Base-by-base conservation (phyloP, 371 early-diverging fungal species). In the Lichtheimia ornata region DNA sequence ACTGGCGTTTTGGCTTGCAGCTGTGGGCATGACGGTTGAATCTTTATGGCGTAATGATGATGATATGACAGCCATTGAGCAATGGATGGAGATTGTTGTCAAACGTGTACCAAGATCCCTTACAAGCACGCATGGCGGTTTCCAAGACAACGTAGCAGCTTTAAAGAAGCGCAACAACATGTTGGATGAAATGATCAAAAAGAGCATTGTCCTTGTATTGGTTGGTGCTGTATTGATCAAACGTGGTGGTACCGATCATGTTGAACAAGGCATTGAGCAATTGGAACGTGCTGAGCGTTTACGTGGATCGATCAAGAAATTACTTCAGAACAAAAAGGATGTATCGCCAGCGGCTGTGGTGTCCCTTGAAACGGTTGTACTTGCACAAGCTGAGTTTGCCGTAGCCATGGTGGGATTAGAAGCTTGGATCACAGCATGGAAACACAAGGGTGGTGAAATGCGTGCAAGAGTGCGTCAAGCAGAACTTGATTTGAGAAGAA, bases 351-450 rank as follows among this genome's bases (percentile, higher is more conserved):
- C 22, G 24, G 9, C 17, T 17, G 42, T 43, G 12, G n/a, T 35
- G 5, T 44, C 35, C 35, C 45, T 77, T 1, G 81, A 77, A 47
- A 60, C 43, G 44, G 63, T 62, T 5, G 72, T 70, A 6, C 67
- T 73, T 59, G 61, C 69, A 2, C 43, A 69, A 2, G 73, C 77
- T 6, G 81, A 77, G 9, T 77, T 75, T 60, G 74, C 65, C 0
- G 74, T 76, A 4, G 66, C 66, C 4, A 57, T 75, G 18, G 59
- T 69, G 41, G 71, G 74, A 11, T 52, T 81, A 11, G 76, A 73
- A 41, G 70, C 77, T 0, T 81, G 81, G 77, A 64, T 81, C 22
- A 54, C 57, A 11, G 71, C 73, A 17, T 71, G 45, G 65, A 61
- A 43, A 52, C 27, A 47, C 35, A 20, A 20, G 2, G 17, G 12